These are phyloP conservation scores for Cladosporium cucumerinum DNA, from an alignment of 2,329 filamentous ascomycete species.

Conservation along the genomic window DNA sequence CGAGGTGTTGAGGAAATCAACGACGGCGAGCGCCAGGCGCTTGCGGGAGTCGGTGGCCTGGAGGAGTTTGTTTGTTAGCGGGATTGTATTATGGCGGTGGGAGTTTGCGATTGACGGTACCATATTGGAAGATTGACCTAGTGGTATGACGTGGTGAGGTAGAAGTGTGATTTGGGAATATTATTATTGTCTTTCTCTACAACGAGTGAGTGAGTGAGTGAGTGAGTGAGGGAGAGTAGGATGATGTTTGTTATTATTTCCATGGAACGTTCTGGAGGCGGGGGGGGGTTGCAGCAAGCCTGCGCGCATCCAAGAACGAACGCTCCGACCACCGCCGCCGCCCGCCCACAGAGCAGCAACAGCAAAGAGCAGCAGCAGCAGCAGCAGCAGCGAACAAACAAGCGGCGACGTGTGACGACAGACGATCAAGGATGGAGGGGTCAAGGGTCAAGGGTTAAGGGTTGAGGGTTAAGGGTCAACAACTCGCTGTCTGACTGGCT, in stretches of 20 bases:
- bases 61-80: slow-evolving; percentile 15
- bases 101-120: background rate
- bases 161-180: background rate
- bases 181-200: too few relatives aligned
- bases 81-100: background rate
- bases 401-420: background rate
- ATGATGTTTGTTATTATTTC: slow-evolving; percentile 4
- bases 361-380: too few relatives aligned
- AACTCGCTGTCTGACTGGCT: too few relatives aligned
- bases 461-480: too few relatives aligned
- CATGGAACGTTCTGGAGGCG: background rate
- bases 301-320: background rate
- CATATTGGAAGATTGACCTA: background rate
- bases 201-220: background rate
- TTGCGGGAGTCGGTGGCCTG: slow-evolving; percentile 58
- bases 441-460: too few relatives aligned
- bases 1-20: slow-evolving; percentile 87
- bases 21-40: slow-evolving; percentile 93
- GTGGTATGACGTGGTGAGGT: background rate
- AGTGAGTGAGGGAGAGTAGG: background rate
- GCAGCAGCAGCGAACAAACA: too few relatives aligned
- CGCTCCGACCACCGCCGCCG: background rate
- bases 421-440: background rate
- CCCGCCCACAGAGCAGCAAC: background rate
- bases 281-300: background rate